A percentile compares a stretch with the other conserved stretches of the same genome.
These are phyloP conservation scores for Fusarium multiceps DNA, from an alignment of 2,329 filamentous ascomycete species.

Conservation along the genomic window DNA sequence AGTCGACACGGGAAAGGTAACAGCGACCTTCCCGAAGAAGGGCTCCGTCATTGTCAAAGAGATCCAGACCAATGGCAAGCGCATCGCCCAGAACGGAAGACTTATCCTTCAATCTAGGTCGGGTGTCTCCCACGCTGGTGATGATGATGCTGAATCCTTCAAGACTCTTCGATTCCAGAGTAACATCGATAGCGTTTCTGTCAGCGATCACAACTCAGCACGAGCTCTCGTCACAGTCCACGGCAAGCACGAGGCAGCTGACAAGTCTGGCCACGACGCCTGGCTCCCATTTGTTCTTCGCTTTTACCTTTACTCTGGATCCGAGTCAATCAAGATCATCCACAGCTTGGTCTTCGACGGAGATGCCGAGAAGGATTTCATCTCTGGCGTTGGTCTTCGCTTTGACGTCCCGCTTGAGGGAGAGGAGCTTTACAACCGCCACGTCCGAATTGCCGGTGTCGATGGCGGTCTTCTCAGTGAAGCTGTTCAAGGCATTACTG, in stretches of 20 bases:
- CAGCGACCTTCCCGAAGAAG: conserved; percentile 56
- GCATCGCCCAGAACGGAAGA: conserved; percentile 59
- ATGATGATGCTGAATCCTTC: conserved; percentile 45
- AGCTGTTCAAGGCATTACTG: conserved; percentile 69
- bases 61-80: conserved; percentile 56
- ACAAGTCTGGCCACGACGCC: conserved; percentile 47
- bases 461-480: conserved; percentile 67
- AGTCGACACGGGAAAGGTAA: conserved; percentile 59
- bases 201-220: conserved; percentile 54
- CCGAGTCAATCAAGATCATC: conserved; percentile 64
- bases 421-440: conserved; percentile 67
- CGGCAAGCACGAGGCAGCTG: conserved; percentile 53
- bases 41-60: conserved; percentile 54
- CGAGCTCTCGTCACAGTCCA: conserved; percentile 59
- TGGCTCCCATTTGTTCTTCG: conserved; percentile 65
- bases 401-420: conserved; percentile 65
- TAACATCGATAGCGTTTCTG: conserved; percentile 61
- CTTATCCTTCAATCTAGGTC: conserved; percentile 66
- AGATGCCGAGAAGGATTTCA: conserved; percentile 60
- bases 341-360: conserved; percentile 69
- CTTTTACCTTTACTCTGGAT: conserved; percentile 69
- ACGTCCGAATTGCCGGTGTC: conserved; percentile 66
- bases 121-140: conserved; percentile 52
- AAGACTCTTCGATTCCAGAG: conserved; percentile 60
- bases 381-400: conserved; percentile 64